phyloP scores from a whole-genome alignment of 768 basidiomycete species.

The Lentinula raphanica region DNA sequence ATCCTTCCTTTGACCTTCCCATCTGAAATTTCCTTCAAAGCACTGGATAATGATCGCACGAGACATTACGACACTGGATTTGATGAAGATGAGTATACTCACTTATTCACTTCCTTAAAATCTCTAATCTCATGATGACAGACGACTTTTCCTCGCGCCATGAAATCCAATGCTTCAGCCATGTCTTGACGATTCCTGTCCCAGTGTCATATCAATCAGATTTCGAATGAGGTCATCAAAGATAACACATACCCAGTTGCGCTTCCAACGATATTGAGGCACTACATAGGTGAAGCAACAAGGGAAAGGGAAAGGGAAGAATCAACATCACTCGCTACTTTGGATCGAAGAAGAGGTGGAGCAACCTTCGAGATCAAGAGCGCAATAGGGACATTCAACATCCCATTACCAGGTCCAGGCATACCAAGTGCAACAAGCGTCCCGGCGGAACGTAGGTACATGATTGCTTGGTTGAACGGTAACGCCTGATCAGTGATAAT shows the following conservation, averaged over 20 bases:
- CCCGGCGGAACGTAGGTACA: slow-evolving; percentile 66
- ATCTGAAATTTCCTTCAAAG: neutral
- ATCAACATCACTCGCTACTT: neutral
- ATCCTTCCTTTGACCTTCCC: slow-evolving; percentile 6
- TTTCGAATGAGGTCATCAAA: neutral
- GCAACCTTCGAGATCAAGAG: slow-evolving; percentile 30
- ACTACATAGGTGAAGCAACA: too few relatives aligned
- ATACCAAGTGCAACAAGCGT: slow-evolving; percentile 73
- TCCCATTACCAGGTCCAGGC: slow-evolving; percentile 35
- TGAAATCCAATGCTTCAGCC: slow-evolving; percentile 47
- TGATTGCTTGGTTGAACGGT: slow-evolving; percentile 46
- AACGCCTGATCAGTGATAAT: neutral
- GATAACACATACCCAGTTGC: slow-evolving; percentile 29
- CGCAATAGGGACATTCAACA: slow-evolving; percentile 48
- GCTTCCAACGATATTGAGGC: slow-evolving; percentile 39
- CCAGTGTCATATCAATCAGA: neutral
- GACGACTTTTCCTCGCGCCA: slow-evolving; percentile 5
- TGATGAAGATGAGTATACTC: neutral
- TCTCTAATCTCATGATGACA: slow-evolving; percentile 6
- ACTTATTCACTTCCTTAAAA: slow-evolving; percentile 4
- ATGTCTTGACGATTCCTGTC: slow-evolving; percentile 76
- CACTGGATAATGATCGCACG: neutral
- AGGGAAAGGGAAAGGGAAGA: too few relatives aligned
- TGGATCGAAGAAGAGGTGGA: neutral
- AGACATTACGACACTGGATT: too few relatives aligned